Evolutionary conservation across 2,329 filamentous ascomycete species (phyloP).

Genomic region (Fonsecaea erecta): DNA sequence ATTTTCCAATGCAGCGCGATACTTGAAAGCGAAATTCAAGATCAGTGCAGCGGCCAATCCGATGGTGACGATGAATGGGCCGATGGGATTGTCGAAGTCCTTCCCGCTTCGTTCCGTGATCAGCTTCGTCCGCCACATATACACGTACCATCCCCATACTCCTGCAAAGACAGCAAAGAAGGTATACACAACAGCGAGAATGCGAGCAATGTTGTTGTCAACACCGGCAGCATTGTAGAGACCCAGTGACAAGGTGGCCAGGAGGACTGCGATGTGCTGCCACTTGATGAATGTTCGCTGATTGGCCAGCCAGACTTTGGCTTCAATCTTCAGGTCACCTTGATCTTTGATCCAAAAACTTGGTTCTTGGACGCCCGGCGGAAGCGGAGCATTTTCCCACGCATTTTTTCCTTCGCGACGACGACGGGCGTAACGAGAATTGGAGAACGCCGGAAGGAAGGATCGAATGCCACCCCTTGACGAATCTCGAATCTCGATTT

Average conservation of each 20-base stretch:
- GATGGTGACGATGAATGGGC: conserved; percentile 80
- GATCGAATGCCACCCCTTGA: conserved; percentile 66
- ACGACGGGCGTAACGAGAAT: conserved; percentile 72
- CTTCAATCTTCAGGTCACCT: conserved; percentile 88
- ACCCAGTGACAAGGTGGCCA: conserved; percentile 80
- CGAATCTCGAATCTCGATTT: conserved; percentile 39
- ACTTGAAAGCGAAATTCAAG: conserved; percentile 86
- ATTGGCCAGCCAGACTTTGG: conserved; percentile 98
- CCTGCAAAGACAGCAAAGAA: conserved; percentile 80
- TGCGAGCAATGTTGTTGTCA: conserved; percentile 72
- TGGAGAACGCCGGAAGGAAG: conserved; percentile 80
- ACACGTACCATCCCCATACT: conserved; percentile 84
- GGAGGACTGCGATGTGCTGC: conserved; percentile 90
- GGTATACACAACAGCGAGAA: conserved; percentile 82
- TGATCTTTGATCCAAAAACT: conserved; percentile 91
- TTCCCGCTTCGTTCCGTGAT: conserved; percentile 85
- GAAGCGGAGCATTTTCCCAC: conserved; percentile 61
- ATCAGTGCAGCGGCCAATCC: conserved; percentile 78
- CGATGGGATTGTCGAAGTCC: conserved; percentile 88
- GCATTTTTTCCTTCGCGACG: conserved; percentile 44
- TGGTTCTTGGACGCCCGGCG: conserved; percentile 86
- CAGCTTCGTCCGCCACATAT: conserved; percentile 74
- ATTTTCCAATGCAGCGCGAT: conserved; percentile 27
- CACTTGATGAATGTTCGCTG: conserved; percentile 98
- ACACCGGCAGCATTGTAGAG: conserved; percentile 86